Percentiles rank a stretch among this genome's conserved stretches.
Evolutionary conservation across 2,329 filamentous ascomycete genomes (phyloP).

Genomic region (Balansia obtecta): DNA sequence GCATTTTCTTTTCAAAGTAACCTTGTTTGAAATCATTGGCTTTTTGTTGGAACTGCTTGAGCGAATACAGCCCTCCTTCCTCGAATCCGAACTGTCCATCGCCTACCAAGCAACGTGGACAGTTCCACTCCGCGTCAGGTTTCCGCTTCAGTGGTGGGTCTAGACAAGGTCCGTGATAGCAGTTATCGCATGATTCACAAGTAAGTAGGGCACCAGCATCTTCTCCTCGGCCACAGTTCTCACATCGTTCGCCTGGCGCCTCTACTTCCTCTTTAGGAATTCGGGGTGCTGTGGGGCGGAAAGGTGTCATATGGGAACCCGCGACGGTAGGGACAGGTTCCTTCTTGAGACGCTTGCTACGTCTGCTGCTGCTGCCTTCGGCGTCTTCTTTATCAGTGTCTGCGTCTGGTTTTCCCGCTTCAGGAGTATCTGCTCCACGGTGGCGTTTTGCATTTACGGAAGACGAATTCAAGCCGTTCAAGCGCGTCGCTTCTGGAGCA

Average conservation of each 20-base stretch:
- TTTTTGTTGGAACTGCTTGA: conserved; percentile 93
- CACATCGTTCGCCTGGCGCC: conserved; percentile 55
- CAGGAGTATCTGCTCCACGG: conserved; percentile 39
- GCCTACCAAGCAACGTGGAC: conserved; percentile 84
- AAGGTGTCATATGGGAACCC: conserved; percentile 92
- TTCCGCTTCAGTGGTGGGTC: conserved; percentile 71
- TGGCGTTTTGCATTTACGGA: conserved; percentile 65
- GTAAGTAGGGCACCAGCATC: conserved; percentile 58
- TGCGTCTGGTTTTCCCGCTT: conserved; percentile 34
- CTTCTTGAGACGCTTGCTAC: conserved; percentile 89
- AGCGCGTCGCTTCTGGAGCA: conserved; percentile 50
- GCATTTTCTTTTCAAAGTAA: conserved; percentile 86
- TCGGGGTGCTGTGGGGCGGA: conserved; percentile 67
- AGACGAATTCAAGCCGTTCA: conserved; percentile 35
- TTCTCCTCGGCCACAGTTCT: conserved; percentile 71
- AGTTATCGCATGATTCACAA: conserved; percentile 86
- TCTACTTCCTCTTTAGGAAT: conserved; percentile 42
- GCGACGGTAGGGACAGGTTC: conserved; percentile 71
- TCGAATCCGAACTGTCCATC: conserved; percentile 97
- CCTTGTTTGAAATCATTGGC: conserved; percentile 89
- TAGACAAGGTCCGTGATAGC: conserved; percentile 76
- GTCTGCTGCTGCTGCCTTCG: conserved; percentile 60
- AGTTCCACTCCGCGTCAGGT: conserved; percentile 89
- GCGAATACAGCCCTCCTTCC: conserved; percentile 87
- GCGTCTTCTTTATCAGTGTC: conserved; percentile 41